These are phyloP conservation scores for Komagataella populi DNA, from an alignment of 805 yeast genomes.

Conservation along the genomic window DNA sequence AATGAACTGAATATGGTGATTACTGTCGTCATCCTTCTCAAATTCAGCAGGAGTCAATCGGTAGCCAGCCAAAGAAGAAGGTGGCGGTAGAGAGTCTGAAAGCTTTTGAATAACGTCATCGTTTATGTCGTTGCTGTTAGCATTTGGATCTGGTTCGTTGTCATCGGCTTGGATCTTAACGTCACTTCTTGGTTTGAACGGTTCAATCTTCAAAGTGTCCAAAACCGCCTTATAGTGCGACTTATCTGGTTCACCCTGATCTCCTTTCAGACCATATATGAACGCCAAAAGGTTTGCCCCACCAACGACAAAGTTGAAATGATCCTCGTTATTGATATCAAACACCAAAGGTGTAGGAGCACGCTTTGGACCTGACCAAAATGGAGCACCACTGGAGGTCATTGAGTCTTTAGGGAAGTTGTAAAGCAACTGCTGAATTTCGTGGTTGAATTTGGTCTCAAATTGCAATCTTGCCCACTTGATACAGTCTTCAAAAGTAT, in stretches of 20 bases:
- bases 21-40: slow-evolving; percentile 95
- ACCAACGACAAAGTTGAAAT: slow-evolving; percentile 70
- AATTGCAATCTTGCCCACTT: slow-evolving; percentile 90
- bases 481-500: slow-evolving; percentile 85
- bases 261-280: slow-evolving; percentile 82
- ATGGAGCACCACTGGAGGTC: slow-evolving; percentile 82
- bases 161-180: slow-evolving; percentile 76
- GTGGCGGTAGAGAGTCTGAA: slow-evolving; percentile 75
- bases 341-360: slow-evolving; percentile 82
- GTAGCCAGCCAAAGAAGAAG: slow-evolving; percentile 80
- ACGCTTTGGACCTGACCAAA: slow-evolving; percentile 97
- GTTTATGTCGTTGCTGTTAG: slow-evolving; percentile 29
- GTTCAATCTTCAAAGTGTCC: slow-evolving; percentile 32
- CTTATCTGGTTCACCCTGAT: slow-evolving; percentile 34
- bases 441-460: slow-evolving; percentile 73
- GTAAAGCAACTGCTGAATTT: slow-evolving; percentile 78
- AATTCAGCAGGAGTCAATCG: slow-evolving; percentile 83
- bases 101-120: slow-evolving; percentile 52
- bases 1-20: slow-evolving; percentile 93
- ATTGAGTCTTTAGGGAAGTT: slow-evolving; percentile 93
- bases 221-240: slow-evolving; percentile 41
- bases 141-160: slow-evolving; percentile 80
- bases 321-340: slow-evolving; percentile 64
- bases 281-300: slow-evolving; percentile 88
- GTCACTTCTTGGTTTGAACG: slow-evolving; percentile 64